A percentile compares a stretch with the other conserved stretches of the same genome.
Evolutionary conservation across 2,329 filamentous ascomycete species (phyloP).

Genomic region (Scytalidium sp.): DNA sequence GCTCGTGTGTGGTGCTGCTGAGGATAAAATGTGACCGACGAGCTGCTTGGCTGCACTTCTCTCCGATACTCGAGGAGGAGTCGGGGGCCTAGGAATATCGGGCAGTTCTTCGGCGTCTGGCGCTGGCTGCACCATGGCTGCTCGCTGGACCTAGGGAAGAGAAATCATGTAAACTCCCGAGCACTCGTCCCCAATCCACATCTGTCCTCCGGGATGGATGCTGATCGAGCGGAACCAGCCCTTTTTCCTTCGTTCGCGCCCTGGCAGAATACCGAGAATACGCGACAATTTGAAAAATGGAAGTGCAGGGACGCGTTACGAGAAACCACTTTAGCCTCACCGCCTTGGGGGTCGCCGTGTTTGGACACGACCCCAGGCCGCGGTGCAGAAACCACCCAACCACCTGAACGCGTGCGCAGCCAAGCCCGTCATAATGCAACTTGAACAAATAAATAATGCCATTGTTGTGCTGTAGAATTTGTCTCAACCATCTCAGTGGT

Average conservation of each 20-base stretch:
- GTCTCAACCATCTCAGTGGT: too few relatives aligned
- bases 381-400: too few relatives aligned
- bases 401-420: too few relatives aligned
- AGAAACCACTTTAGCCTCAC: background rate
- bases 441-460: too few relatives aligned
- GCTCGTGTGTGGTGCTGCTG: conserved; percentile 18
- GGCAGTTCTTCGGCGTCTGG: conserved; percentile 36
- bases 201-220: background rate
- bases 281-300: background rate
- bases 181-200: conserved; percentile 16
- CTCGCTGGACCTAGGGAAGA: conserved; percentile 11
- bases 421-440: too few relatives aligned
- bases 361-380: background rate
- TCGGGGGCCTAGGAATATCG: conserved; percentile 60
- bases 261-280: conserved; percentile 2
- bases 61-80: conserved; percentile 50
- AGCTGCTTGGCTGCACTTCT: conserved; percentile 32
- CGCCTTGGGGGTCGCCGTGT: background rate
- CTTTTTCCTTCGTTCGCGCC: background rate
- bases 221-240: background rate
- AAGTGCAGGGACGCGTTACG: background rate
- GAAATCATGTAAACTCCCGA: conserved; percentile 7
- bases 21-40: conserved; percentile 19
- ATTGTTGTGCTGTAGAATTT: too few relatives aligned
- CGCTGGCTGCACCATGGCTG: conserved; percentile 28